Base-by-base conservation (phyloP, 2,329 filamentous ascomycete genomes). In the Fusarium sp. region DNA sequence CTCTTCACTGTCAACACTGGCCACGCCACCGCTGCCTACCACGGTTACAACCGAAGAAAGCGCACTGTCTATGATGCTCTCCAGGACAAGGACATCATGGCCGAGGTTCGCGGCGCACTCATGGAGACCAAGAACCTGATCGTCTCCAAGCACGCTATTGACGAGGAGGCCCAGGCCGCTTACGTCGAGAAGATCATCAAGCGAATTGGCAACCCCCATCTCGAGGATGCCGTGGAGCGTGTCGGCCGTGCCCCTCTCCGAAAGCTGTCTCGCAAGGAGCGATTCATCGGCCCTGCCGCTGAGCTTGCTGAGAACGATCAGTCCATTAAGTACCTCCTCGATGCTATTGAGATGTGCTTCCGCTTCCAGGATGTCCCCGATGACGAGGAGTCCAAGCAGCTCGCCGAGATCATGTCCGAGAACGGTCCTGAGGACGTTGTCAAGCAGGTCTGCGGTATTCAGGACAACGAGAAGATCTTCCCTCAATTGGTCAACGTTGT, bases 1-100 rank as follows among this genome's bases (percentile, higher is more conserved):
- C 92, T 99, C 75, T 99, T 95, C 89, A 99, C 96, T 28, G 96
- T 99, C 89, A 99, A 99, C 90, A 99, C 96, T 28, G 93, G 95
- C 63, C 96, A 99, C 82, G 96, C 96, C 69, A 97, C 96, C 13
- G 95, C 95, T 26, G 96, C 96, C 69, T 98, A 98, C 89, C 95
- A 96, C 84, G 96, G 95, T 63, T 93, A 97, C 89, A 89, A 95
- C 85, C 90, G 91, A 75, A 91, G 93, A 80, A 96, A 97, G 88
- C 88, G 90, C 80, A 97, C 93, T 69, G 94, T 99, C 76, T 94
- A 96, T 81, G 96, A 98, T 79, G 93, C 95, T 14, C 89, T 98
- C 74, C 90, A 90, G 71, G 94, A 98, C 81, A 87, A 90, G 80
- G 88, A 91, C 79, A 97, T 99, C 80, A 90, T 93, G 83, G 86